Conservation (phyloP, 441 rosid genomes). For the Gossypium aridum region DNA sequence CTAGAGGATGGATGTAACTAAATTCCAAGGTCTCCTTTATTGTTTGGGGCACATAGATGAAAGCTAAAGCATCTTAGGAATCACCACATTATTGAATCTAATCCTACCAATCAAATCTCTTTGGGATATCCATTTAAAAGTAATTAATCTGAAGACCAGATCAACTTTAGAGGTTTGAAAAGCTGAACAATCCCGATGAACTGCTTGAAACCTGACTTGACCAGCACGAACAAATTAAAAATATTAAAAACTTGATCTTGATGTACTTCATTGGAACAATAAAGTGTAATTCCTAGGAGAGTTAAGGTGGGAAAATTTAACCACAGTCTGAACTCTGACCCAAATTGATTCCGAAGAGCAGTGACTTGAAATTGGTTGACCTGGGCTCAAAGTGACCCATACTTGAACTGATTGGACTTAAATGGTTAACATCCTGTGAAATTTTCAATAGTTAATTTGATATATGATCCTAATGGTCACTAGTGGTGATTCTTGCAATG, state of each 20-base stretch:
- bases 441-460: background rate
- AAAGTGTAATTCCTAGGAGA: background rate
- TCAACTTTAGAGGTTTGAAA: background rate
- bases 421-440: background rate
- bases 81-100: background rate
- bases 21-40: background rate
- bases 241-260: background rate
- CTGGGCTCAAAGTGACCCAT: background rate
- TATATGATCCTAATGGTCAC: background rate
- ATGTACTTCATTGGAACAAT: background rate
- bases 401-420: background rate
- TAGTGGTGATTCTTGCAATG: background rate
- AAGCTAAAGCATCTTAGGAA: background rate
- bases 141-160: background rate
- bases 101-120: background rate
- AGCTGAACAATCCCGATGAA: background rate
- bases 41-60: background rate
- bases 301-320: background rate
- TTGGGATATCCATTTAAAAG: background rate
- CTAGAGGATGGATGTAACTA: background rate
- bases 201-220: background rate
- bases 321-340: background rate
- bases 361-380: background rate
- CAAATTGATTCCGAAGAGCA: background rate
- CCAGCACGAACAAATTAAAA: background rate